Evolutionary conservation across 495 filamentous ascomycete species (phyloP).

Genomic region (Neurospora hispaniola): DNA sequence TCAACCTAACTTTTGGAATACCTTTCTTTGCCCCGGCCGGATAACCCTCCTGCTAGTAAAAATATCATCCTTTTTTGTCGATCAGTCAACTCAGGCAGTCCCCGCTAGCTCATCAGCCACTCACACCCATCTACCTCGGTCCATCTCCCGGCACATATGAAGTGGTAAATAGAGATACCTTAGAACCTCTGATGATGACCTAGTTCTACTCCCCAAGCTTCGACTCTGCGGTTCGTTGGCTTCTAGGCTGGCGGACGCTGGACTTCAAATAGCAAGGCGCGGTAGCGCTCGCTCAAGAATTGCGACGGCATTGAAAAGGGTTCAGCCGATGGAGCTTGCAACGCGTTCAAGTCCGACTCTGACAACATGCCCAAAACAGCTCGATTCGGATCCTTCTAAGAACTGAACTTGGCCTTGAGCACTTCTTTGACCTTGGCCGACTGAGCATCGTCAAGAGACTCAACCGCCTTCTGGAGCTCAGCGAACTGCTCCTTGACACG

Average conservation of each 20-base stretch:
- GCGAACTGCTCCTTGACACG: conserved; percentile 65
- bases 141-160: background rate
- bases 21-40: background rate
- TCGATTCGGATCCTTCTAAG: conserved; percentile 17
- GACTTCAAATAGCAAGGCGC: background rate
- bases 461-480: conserved; percentile 56
- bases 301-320: background rate
- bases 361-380: background rate
- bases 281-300: background rate
- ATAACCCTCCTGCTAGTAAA: background rate
- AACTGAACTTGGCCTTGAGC: conserved; percentile 53
- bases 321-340: background rate
- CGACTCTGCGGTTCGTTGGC: background rate
- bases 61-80: background rate
- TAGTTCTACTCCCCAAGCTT: background rate
- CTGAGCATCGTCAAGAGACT: conserved; percentile 41
- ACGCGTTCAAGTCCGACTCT: background rate
- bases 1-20: background rate
- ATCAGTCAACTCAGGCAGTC: background rate
- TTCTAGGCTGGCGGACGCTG: background rate
- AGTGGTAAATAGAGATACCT: background rate
- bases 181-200: background rate
- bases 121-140: background rate
- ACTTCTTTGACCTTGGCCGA: conserved; percentile 52
- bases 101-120: background rate